Conservation (phyloP, 2,329 filamentous ascomycete genomes). For the Plenodomus lindquistii region DNA sequence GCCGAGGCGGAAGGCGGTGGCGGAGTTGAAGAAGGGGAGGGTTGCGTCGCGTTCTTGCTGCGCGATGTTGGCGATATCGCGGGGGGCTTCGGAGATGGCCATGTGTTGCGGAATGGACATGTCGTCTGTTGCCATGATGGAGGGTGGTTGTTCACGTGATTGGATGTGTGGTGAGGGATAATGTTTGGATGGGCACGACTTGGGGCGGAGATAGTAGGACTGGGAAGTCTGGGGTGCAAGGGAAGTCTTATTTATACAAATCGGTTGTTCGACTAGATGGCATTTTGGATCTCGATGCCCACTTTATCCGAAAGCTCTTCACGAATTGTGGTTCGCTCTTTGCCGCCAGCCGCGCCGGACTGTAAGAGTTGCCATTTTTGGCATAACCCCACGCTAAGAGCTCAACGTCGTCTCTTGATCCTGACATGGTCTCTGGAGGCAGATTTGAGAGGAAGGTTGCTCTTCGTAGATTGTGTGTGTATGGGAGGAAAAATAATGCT, state of each 20-base stretch:
- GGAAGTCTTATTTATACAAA: neutral
- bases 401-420: neutral
- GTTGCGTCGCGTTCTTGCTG: constrained; percentile 45
- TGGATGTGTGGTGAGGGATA: neutral
- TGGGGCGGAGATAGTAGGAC: neutral
- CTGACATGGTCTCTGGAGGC: neutral
- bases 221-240: neutral
- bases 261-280: neutral
- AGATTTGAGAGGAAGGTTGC: neutral
- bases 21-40: constrained; percentile 59
- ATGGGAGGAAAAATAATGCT: too few relatives aligned
- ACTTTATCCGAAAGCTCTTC: neutral
- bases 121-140: constrained; percentile 21
- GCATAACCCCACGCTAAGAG: neutral
- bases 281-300: neutral
- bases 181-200: neutral
- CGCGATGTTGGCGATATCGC: constrained; percentile 43
- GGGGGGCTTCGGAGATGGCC: constrained; percentile 26
- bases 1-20: constrained; percentile 66
- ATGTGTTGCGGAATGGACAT: constrained; percentile 25
- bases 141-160: neutral
- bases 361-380: neutral
- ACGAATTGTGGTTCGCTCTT: neutral
- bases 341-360: neutral
- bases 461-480: too few relatives aligned